These are phyloP conservation scores for Obelidium mucronatum DNA, from an alignment of 192 early-diverging fungal genomes.

Conservation along the genomic window DNA sequence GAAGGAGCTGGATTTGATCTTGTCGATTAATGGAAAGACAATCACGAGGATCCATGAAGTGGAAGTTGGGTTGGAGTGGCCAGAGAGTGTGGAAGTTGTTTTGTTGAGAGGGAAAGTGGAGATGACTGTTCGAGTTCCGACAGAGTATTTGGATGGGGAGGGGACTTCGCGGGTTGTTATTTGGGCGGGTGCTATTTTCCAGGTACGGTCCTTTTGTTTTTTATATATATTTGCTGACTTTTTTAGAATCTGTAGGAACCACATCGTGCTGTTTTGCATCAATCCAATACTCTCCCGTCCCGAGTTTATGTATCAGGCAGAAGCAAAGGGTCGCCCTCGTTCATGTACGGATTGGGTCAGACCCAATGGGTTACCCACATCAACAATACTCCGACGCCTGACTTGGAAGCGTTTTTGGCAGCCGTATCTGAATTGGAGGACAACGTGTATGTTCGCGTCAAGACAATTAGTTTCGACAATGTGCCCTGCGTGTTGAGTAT, in stretches of 20 bases:
- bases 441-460: constrained; percentile 74
- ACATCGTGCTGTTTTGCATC: constrained; percentile 56
- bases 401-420: constrained; percentile 76
- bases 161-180: constrained; percentile 71
- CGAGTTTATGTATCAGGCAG: constrained; percentile 53
- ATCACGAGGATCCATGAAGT: constrained; percentile 47
- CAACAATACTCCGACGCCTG: constrained; percentile 66
- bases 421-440: constrained; percentile 65
- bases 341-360: constrained; percentile 51
- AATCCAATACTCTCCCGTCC: constrained; percentile 49
- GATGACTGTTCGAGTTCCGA: constrained; percentile 68
- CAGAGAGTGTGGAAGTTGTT: constrained; percentile 37
- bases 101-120: constrained; percentile 79
- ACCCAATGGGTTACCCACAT: constrained; percentile 58
- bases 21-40: constrained; percentile 46
- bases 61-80: constrained; percentile 43
- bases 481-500: constrained; percentile 77
- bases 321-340: constrained; percentile 55
- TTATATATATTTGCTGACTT: background rate
- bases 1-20: constrained; percentile 59
- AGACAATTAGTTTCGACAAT: constrained; percentile 79
- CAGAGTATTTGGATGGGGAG: constrained; percentile 50
- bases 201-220: constrained; percentile 48
- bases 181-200: constrained; percentile 87
- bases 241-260: constrained; percentile 47